phyloP scores from a whole-genome alignment of 257 asterid species.

The Nicotiana tabacum region DNA sequence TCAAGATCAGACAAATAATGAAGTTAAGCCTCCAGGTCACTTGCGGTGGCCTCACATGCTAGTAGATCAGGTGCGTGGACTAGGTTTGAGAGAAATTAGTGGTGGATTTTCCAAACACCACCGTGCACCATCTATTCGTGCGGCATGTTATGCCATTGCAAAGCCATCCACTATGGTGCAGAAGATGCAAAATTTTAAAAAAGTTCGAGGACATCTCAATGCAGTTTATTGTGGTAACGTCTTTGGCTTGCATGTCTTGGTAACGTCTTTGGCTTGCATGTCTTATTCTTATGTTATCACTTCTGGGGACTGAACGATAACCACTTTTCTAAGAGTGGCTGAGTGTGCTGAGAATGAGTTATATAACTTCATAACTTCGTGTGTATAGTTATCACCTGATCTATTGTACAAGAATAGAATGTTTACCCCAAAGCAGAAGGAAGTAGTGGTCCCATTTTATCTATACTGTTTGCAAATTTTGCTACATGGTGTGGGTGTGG shows the following conservation, averaged over 20 bases:
- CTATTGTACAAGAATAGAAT: background rate
- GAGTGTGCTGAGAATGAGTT: background rate
- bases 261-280: constrained; percentile 22
- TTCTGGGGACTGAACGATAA: background rate
- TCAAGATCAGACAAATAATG: constrained; percentile 35
- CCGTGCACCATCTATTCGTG: constrained; percentile 85
- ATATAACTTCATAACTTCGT: background rate
- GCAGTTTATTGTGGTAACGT: constrained; percentile 91
- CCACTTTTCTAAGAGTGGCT: background rate
- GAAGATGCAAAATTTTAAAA: constrained; percentile 77
- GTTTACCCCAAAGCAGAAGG: background rate
- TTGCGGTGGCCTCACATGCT: constrained; percentile 92
- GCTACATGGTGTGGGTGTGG: background rate
- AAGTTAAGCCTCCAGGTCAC: constrained; percentile 51
- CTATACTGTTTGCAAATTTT: background rate
- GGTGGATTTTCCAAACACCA: constrained; percentile 96
- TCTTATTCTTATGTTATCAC: background rate
- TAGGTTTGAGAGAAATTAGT: constrained; percentile 86
- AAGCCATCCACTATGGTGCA: constrained; percentile 95
- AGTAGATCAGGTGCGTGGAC: constrained; percentile 87
- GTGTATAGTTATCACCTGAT: background rate
- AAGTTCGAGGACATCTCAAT: constrained; percentile 80
- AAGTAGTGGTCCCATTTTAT: constrained; percentile 10
- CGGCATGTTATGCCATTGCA: constrained; percentile 88
- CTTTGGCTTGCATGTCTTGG: constrained; percentile 27